Conservation (phyloP, 768 basidiomycete species). For the Coprinopsis marcescibilis region DNA sequence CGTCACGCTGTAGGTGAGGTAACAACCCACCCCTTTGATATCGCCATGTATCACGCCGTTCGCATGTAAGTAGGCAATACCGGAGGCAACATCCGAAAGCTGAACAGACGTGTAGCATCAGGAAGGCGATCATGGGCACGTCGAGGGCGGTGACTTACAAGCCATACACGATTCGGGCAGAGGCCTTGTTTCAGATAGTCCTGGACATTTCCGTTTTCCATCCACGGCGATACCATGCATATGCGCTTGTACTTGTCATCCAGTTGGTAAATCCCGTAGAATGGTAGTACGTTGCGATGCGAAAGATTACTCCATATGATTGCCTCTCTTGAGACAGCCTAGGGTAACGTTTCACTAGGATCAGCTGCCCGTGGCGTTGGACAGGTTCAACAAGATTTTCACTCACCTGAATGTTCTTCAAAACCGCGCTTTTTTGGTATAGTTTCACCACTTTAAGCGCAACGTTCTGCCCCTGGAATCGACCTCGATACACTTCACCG, state of each 20-base stretch:
- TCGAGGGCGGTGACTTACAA: no score
- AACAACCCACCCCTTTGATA: constrained; percentile 15
- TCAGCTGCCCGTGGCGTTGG: no score
- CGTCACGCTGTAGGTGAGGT: not conserved
- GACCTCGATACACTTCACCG: constrained; percentile 7
- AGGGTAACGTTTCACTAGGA: no score
- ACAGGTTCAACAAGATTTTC: not conserved
- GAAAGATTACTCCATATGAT: constrained; percentile 9
- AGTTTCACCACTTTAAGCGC: constrained; percentile 5
- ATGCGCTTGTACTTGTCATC: constrained; percentile 3
- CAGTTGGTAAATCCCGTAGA: constrained; percentile 12
- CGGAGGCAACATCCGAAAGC: constrained; percentile 12
- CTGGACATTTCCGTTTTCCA: constrained; percentile 10
- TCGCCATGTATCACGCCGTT: constrained; percentile 15
- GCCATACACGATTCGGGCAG: not conserved
- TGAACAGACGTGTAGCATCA: no score
- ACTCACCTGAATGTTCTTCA: not conserved
- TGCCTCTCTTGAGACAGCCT: constrained; percentile 4
- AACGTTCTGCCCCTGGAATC: not conserved
- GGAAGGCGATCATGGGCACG: no score
- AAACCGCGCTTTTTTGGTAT: constrained; percentile 1
- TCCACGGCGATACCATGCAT: constrained; percentile 13
- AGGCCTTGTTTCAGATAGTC: constrained; percentile 3
- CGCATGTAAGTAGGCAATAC: constrained; percentile 15
- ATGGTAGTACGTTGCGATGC: constrained; percentile 10